A percentile compares a stretch with the other conserved stretches of the same genome.
Conservation (phyloP, 176 grass and related monocot species). For the Aechmea fasciata region DNA sequence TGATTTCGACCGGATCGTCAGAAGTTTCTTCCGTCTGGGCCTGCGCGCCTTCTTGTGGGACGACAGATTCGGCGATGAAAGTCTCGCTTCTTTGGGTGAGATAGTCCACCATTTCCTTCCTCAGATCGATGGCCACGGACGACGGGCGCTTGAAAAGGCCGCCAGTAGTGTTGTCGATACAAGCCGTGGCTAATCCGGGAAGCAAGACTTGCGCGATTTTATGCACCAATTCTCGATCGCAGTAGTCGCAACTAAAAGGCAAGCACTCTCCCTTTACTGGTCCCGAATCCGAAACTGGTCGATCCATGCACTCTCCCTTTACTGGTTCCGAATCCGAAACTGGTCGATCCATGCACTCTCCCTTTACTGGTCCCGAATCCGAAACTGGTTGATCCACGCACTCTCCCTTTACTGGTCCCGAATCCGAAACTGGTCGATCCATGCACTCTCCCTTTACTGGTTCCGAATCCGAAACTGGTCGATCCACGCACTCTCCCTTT, state of each 20-base stretch:
- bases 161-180: slow-evolving; percentile 68
- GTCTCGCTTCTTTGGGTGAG: slow-evolving; percentile 46
- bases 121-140: slow-evolving; percentile 39
- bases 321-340: not conserved
- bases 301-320: slow-evolving; percentile 10
- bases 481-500: slow-evolving; percentile 9
- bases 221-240: slow-evolving; percentile 35
- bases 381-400: not conserved
- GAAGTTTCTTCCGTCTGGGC: slow-evolving; percentile 37
- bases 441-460: slow-evolving; percentile 10
- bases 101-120: slow-evolving; percentile 45
- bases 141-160: slow-evolving; percentile 63
- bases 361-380: not conserved
- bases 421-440: not conserved
- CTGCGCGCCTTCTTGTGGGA: slow-evolving; percentile 21
- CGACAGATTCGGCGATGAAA: slow-evolving; percentile 30
- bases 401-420: slow-evolving; percentile 4
- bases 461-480: not conserved
- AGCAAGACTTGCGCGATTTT: slow-evolving; percentile 49
- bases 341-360: slow-evolving; percentile 4
- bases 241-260: slow-evolving; percentile 37
- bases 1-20: slow-evolving; percentile 29
- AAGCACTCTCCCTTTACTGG: slow-evolving; percentile 12
- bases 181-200: slow-evolving; percentile 63
- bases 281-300: not conserved